Evolutionary conservation across 2,329 filamentous ascomycete species (phyloP).

Genomic region (Venturia carpophila): DNA sequence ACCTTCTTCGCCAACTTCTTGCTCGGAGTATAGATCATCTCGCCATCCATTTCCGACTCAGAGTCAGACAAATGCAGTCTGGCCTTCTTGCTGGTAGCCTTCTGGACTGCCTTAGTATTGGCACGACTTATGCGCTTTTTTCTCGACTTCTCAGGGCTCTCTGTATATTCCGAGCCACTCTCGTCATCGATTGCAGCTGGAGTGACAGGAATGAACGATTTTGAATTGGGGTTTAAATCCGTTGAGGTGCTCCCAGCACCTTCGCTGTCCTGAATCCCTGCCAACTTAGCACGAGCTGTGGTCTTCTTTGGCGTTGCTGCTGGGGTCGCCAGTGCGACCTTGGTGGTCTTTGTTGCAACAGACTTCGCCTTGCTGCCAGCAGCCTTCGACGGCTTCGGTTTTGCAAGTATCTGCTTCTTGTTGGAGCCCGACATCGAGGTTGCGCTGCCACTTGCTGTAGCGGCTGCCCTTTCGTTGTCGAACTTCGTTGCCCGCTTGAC

Average conservation of each 20-base stretch:
- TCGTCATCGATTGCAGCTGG: not conserved
- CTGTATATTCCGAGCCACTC: constrained; percentile 10
- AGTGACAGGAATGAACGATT: not conserved
- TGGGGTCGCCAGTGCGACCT: not conserved
- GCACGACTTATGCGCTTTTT: not conserved
- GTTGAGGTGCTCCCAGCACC: no score
- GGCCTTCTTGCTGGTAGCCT: not conserved
- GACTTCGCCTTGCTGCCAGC: not conserved
- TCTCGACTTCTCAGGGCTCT: not conserved
- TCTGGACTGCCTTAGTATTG: not conserved
- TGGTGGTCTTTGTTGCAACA: not conserved
- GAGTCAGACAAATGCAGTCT: not conserved
- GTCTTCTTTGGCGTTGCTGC: not conserved
- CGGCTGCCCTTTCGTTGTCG: not conserved
- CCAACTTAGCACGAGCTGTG: not conserved
- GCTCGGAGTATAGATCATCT: not conserved
- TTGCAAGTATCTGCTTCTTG: not conserved
- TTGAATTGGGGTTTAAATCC: not conserved
- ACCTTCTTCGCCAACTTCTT: not conserved
- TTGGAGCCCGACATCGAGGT: not conserved
- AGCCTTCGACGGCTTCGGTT: not conserved
- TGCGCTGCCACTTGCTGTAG: not conserved
- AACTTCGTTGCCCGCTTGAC: not conserved
- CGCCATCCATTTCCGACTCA: not conserved
- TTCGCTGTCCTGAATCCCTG: no score